Base-by-base conservation (phyloP, 257 asterid species). In the Solanum ossicruentum region DNA sequence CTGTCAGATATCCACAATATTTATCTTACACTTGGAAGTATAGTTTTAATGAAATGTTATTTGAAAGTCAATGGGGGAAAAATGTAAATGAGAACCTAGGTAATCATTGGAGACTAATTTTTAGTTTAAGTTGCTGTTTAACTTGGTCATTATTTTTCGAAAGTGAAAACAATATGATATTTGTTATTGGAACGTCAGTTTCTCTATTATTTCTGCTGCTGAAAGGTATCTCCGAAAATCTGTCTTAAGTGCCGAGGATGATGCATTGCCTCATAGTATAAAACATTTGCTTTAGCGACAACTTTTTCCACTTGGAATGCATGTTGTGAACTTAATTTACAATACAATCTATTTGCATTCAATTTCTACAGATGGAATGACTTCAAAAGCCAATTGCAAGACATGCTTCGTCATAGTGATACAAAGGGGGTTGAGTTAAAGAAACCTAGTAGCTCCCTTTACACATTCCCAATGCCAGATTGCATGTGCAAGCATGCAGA, bases 391-490 rank as follows among this genome's bases (percentile, higher is more conserved):
- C 97, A 92, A n/a, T 88, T 96, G 87, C 98, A 89, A 83, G 98
- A 96, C 52, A 95, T 96, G 98, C 98, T 96, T 84, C 97, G 79
- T 18, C 99, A 92, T 49, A 95, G 89, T 21, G 98, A 95, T 36
- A 49, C 89, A 70, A 96, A 96, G 91, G 99, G 99, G 60, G 83
- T 84, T 16, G 98, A 96, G 90, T 79, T 90, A 83, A 93, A 93
- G 87, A 96, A 96, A 85, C 91, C 96, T 72, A 88, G 95, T 52
- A 85, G 85, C 89, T 96, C 99, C 9, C 94, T 95, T 12, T 96
- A 95, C 91, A 95, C 93, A 88, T 89, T 88, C 87, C 98, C 99
- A 15, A 92, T 93, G 94, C 99, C 99, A 2, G 99, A 96, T 85
- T 96, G 99, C 92, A 95, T 96, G 99, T 95, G 98, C 83, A 89